A percentile compares a stretch with the other conserved stretches of the same genome.
phyloP scores from a whole-genome alignment of 306 rosid species.

The Ceratonia siliqua region DNA sequence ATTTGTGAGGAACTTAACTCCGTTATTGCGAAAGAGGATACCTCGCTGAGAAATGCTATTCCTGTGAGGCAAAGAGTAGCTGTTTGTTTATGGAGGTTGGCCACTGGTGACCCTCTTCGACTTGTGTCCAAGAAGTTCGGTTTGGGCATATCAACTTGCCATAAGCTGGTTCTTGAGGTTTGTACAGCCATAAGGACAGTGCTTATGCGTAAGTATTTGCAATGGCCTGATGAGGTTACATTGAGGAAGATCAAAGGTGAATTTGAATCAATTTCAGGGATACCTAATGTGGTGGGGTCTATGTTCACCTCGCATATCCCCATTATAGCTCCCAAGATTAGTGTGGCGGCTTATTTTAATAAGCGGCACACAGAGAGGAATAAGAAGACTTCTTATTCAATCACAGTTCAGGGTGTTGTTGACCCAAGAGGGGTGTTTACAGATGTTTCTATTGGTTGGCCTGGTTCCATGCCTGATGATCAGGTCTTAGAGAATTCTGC shows the following conservation, averaged over 20 bases:
- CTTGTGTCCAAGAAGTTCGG: conserved; percentile 82
- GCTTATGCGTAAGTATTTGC: conserved; percentile 80
- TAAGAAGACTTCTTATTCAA: conserved; percentile 85
- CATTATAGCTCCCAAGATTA: conserved; percentile 86
- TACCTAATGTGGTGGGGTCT: conserved; percentile 87
- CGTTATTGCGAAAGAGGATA: conserved; percentile 81
- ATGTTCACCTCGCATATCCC: conserved; percentile 94
- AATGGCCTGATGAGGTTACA: conserved; percentile 71
- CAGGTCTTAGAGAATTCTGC: conserved; percentile 82
- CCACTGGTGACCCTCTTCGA: conserved; percentile 94
- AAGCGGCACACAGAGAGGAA: conserved; percentile 89
- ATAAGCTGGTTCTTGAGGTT: conserved; percentile 87
- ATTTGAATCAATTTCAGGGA: conserved; percentile 69
- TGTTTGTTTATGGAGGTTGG: conserved; percentile 87
- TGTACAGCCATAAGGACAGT: conserved; percentile 81
- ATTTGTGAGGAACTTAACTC: conserved; percentile 87
- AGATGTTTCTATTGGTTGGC: conserved; percentile 95
- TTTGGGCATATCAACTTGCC: conserved; percentile 92
- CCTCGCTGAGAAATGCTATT: conserved; percentile 76
- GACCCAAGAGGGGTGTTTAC: conserved; percentile 78
- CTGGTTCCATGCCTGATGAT: conserved; percentile 94
- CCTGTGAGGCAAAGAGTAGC: conserved; percentile 93
- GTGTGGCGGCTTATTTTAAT: conserved; percentile 85
- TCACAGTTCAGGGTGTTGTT: conserved; percentile 89
- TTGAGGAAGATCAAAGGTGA: conserved; percentile 57